Evolutionary conservation across 1,284 basidiomycete genomes (phyloP).

Genomic region (Leccinum subrobustum): DNA sequence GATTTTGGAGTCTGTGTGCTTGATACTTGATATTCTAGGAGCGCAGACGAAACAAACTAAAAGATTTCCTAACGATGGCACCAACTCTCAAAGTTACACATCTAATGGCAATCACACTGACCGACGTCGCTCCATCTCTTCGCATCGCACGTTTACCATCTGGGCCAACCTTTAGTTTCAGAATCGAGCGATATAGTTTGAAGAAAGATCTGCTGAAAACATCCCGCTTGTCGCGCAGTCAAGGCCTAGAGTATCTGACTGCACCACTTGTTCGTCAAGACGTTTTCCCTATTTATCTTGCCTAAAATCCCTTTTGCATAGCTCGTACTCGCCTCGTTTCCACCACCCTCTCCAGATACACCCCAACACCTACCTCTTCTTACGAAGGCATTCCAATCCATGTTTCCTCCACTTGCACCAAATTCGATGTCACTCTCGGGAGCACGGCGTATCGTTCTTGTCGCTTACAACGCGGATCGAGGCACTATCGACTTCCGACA

Average conservation of each 20-base stretch:
- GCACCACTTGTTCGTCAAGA: slow-evolving; percentile 71
- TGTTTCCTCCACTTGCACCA: slow-evolving; percentile 85
- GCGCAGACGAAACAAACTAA: slow-evolving; percentile 87
- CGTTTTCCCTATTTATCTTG: background rate
- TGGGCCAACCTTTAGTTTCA: slow-evolving; percentile 93
- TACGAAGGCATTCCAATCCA: slow-evolving; percentile 86
- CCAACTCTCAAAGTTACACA: slow-evolving; percentile 93
- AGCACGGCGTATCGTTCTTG: slow-evolving; percentile 88
- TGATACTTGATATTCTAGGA: slow-evolving; percentile 53
- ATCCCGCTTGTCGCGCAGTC: slow-evolving; percentile 68
- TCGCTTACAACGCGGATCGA: slow-evolving; percentile 87
- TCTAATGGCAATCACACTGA: slow-evolving; percentile 88
- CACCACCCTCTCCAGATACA: slow-evolving; percentile 65
- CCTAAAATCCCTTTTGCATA: slow-evolving; percentile 27
- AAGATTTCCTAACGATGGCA: slow-evolving; percentile 93
- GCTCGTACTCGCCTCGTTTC: slow-evolving; percentile 78
- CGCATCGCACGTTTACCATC: slow-evolving; percentile 88
- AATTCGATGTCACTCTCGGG: slow-evolving; percentile 77
- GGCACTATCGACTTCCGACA: slow-evolving; percentile 93
- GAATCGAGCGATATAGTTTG: slow-evolving; percentile 90
- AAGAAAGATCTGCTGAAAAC: slow-evolving; percentile 78
- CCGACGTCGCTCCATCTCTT: slow-evolving; percentile 82
- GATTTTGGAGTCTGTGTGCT: background rate
- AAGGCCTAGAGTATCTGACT: slow-evolving; percentile 84
- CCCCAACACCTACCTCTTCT: slow-evolving; percentile 70